Conservation (phyloP, 148 eudicot genomes). For the Rheum nobile region DNA sequence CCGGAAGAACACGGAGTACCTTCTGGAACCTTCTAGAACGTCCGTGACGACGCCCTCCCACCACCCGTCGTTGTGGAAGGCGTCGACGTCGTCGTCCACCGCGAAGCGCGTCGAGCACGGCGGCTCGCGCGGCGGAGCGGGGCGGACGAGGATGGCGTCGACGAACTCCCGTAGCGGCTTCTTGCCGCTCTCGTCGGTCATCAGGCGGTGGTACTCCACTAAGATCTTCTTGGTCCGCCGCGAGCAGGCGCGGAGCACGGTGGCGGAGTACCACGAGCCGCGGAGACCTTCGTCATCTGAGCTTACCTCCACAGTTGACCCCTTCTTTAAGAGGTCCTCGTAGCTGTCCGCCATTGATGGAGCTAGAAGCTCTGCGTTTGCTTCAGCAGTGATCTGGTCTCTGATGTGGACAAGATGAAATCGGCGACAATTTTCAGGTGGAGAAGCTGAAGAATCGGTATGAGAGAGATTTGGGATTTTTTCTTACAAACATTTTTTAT, state of each 20-base stretch:
- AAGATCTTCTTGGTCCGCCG: conserved; percentile 13
- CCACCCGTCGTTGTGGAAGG: conserved; percentile 67
- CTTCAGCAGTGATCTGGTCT: not conserved
- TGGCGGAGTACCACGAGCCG: conserved; percentile 35
- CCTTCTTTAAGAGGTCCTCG: conserved; percentile 16
- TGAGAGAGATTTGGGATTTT: too few species aligned
- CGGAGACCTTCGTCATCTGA: conserved; percentile 20
- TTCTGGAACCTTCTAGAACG: conserved; percentile 14
- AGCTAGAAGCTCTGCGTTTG: not conserved
- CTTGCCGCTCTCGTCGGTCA: conserved; percentile 21
- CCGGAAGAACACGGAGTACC: conserved; percentile 38
- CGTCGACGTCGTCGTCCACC: conserved; percentile 48
- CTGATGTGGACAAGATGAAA: not conserved
- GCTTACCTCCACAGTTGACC: conserved; percentile 22
- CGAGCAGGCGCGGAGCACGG: conserved; percentile 12
- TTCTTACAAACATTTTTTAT: too few species aligned
- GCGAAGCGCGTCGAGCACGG: conserved; percentile 9
- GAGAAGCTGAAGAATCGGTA: not conserved
- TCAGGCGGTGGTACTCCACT: conserved; percentile 44
- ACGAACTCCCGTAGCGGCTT: conserved; percentile 38
- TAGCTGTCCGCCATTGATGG: conserved; percentile 9
- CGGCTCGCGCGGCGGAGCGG: conserved; percentile 32
- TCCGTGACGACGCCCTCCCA: conserved; percentile 62
- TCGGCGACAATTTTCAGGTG: not conserved
- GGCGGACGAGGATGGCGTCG: conserved; percentile 28